These are phyloP conservation scores for Talaromyces atroroseus DNA, from an alignment of 2,329 filamentous ascomycete species.

Conservation along the genomic window DNA sequence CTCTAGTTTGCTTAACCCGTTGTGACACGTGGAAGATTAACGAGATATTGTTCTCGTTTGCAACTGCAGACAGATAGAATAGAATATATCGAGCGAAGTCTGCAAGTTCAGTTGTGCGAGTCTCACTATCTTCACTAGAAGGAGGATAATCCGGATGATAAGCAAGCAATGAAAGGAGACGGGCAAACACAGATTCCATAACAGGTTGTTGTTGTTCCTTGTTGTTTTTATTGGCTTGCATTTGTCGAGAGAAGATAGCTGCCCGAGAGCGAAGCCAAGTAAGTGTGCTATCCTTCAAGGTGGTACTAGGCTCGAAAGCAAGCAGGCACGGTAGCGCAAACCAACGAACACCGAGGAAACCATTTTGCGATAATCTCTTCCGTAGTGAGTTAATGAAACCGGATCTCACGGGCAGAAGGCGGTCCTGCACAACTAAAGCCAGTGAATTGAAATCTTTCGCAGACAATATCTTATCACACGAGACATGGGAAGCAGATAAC, in stretches of 20 bases:
- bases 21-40: constrained; percentile 90
- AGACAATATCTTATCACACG: constrained; percentile 67
- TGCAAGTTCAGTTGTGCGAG: constrained; percentile 56
- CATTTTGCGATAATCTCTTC: constrained; percentile 52
- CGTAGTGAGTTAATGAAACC: constrained; percentile 81
- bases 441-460: constrained; percentile 74
- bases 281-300: constrained; percentile 67
- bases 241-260: constrained; percentile 54
- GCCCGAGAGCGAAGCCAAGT: constrained; percentile 87
- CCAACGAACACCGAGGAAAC: constrained; percentile 76
- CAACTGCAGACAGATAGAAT: constrained; percentile 78
- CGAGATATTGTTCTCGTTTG: constrained; percentile 79
- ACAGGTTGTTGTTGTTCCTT: constrained; percentile 53
- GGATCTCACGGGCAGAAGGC: constrained; percentile 64
- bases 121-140: constrained; percentile 30
- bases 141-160: constrained; percentile 82
- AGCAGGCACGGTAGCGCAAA: constrained; percentile 86
- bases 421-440: constrained; percentile 75
- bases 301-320: constrained; percentile 77
- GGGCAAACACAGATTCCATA: constrained; percentile 75
- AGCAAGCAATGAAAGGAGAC: constrained; percentile 79
- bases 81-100: constrained; percentile 86
- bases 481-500: constrained; percentile 67
- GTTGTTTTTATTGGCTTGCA: constrained; percentile 30
- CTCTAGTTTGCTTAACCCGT: constrained; percentile 81